phyloP scores from a whole-genome alignment of 257 asterid species.

The Solanum sparsipilum region DNA sequence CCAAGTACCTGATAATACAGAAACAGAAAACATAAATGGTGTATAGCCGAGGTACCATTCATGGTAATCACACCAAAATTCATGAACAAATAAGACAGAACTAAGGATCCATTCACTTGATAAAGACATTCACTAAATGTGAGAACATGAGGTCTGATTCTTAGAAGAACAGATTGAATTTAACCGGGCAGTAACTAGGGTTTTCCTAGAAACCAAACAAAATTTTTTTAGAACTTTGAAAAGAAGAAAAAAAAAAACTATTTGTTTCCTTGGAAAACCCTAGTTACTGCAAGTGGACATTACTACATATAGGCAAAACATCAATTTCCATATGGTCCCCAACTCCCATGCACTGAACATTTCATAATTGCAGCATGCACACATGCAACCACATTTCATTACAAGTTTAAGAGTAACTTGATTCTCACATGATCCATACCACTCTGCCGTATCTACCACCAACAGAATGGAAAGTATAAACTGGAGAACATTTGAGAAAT shows the following conservation, averaged over 20 bases:
- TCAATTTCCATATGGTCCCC: background rate
- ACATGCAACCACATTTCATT: background rate
- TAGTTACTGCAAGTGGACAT: background rate
- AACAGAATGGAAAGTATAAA: background rate
- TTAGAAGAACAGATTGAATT: background rate
- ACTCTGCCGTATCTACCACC: background rate
- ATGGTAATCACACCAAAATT: background rate
- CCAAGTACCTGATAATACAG: slow-evolving; percentile 73
- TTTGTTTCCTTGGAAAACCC: background rate
- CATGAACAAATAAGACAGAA: background rate
- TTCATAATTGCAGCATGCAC: background rate
- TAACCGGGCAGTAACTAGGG: background rate
- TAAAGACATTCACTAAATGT: background rate
- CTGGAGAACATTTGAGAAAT: background rate
- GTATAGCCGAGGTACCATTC: background rate
- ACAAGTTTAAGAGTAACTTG: background rate
- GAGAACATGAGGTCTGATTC: background rate
- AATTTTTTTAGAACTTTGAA: background rate
- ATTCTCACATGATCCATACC: background rate
- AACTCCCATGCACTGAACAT: background rate
- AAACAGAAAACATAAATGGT: background rate
- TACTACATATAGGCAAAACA: background rate
- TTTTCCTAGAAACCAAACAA: background rate
- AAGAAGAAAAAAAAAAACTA: background rate
- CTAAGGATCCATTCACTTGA: background rate